Evolutionary conservation across 305 asterid genomes (phyloP).

Genomic region (Fraxinus angustifolia): DNA sequence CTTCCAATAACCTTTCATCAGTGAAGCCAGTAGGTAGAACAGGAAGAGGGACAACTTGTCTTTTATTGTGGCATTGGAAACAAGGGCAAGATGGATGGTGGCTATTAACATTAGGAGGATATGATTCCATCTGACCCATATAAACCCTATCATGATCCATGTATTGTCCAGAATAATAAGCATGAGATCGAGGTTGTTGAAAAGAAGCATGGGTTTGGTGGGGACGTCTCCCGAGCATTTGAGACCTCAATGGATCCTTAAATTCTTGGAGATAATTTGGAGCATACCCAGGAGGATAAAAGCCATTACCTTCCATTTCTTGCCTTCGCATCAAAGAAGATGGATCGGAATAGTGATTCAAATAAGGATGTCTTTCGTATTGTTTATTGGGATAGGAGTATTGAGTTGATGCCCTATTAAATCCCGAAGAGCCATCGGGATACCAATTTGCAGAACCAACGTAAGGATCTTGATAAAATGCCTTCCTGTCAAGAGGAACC

Average conservation of each 20-base stretch:
- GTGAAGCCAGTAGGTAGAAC: constrained; percentile 7
- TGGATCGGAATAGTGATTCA: constrained; percentile 33
- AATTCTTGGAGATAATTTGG: constrained; percentile 34
- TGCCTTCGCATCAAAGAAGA: constrained; percentile 40
- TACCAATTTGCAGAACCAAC: constrained; percentile 28
- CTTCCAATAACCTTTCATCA: constrained; percentile 28
- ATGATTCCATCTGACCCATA: constrained; percentile 39
- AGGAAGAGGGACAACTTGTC: constrained; percentile 25
- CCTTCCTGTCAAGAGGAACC: constrained; percentile 41
- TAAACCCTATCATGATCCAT: constrained; percentile 33
- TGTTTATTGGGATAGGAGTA: constrained; percentile 28
- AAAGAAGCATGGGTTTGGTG: constrained; percentile 27
- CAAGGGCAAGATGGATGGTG: constrained; percentile 81
- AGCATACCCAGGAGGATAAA: constrained; percentile 48
- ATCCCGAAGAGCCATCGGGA: constrained; percentile 36
- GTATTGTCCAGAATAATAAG: constrained; percentile 42
- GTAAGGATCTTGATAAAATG: constrained; percentile 43
- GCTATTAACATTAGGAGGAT: constrained; percentile 35
- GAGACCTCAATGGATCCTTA: constrained; percentile 47
- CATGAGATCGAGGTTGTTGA: constrained; percentile 36
- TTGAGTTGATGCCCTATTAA: constrained; percentile 27
- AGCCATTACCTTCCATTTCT: constrained; percentile 43
- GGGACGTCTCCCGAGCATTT: constrained; percentile 39
- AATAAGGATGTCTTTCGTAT: constrained; percentile 21
- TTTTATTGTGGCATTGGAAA: constrained; percentile 47